Percentiles rank a stretch among this genome's conserved stretches.
phyloP scores from a whole-genome alignment of 192 early-diverging fungal species.

The Lobosporangium transversale region DNA sequence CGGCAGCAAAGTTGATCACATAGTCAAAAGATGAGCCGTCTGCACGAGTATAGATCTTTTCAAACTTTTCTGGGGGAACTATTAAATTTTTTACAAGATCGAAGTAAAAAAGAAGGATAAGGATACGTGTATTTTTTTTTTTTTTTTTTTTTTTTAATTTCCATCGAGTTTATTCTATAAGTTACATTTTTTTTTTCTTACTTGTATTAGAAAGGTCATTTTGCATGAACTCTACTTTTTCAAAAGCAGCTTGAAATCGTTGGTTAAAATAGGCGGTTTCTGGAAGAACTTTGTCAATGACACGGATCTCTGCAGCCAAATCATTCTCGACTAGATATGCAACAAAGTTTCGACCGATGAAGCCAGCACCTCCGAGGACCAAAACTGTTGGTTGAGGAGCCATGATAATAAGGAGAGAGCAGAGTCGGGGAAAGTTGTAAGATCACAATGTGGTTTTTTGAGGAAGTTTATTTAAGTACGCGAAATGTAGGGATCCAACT shows the following conservation, averaged over 20 bases:
- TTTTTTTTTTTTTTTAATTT: slow-evolving; percentile 9
- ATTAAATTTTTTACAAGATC: neutral
- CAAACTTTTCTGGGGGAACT: slow-evolving; percentile 68
- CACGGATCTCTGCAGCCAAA: slow-evolving; percentile 70
- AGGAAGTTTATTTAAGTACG: neutral
- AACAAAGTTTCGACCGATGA: slow-evolving; percentile 86
- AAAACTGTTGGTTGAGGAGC: slow-evolving; percentile 68
- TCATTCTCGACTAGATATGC: slow-evolving; percentile 75
- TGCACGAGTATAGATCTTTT: slow-evolving; percentile 74
- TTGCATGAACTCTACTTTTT: slow-evolving; percentile 81
- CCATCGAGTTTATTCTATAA: neutral
- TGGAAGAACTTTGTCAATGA: slow-evolving; percentile 84
- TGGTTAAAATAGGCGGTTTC: slow-evolving; percentile 79
- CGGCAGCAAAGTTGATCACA: slow-evolving; percentile 92
- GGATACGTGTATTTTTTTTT: neutral
- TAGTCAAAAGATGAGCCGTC: slow-evolving; percentile 83
- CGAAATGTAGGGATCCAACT: neutral
- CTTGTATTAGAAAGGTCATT: slow-evolving; percentile 79
- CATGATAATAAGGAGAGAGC: slow-evolving; percentile 26
- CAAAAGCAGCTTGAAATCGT: slow-evolving; percentile 71
- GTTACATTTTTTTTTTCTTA: slow-evolving; percentile 41
- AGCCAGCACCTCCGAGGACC: slow-evolving; percentile 86
- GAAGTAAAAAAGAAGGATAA: neutral
- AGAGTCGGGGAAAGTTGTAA: neutral
- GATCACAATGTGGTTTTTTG: too few relatives aligned